phyloP scores from a whole-genome alignment of 2,329 filamentous ascomycete genomes.

The Cercospora zeina region DNA sequence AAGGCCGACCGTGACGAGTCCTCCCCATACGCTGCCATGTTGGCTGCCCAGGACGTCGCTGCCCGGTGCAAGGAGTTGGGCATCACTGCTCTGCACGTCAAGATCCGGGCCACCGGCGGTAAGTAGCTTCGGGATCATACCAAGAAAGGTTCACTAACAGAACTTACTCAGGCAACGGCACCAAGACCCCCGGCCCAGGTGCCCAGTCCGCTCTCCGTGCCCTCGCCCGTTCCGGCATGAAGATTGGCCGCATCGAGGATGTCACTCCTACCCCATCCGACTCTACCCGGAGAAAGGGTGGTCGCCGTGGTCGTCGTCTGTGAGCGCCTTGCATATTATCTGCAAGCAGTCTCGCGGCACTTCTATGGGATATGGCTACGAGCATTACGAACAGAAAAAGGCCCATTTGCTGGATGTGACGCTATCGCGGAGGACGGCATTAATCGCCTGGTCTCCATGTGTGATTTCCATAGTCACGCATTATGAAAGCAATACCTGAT shows the following conservation, averaged over 20 bases:
- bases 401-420: constrained; percentile 40
- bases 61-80: constrained; percentile 82
- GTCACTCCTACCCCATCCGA: constrained; percentile 99
- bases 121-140: constrained; percentile 42
- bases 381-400: constrained; percentile 15
- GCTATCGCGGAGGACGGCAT: constrained; percentile 45
- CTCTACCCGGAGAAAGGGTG: constrained; percentile 99
- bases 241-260: constrained; percentile 99
- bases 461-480: constrained; percentile 33
- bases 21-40: constrained; percentile 99
- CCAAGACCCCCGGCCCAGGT: constrained; percentile 99
- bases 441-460: constrained; percentile 42
- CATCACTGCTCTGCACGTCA: constrained; percentile 98
- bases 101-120: constrained; percentile 99
- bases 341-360: constrained; percentile 23
- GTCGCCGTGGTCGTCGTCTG: constrained; percentile 99
- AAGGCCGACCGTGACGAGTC: constrained; percentile 99
- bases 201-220: constrained; percentile 98
- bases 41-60: constrained; percentile 93
- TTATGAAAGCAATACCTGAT: constrained; percentile 31
- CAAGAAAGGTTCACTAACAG: neutral
- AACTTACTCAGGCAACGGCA: constrained; percentile 76
- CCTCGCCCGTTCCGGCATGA: constrained; percentile 98
- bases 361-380: constrained; percentile 25
- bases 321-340: constrained; percentile 47